phyloP scores from a whole-genome alignment of 768 basidiomycete species.

The Mycena vitilis region DNA sequence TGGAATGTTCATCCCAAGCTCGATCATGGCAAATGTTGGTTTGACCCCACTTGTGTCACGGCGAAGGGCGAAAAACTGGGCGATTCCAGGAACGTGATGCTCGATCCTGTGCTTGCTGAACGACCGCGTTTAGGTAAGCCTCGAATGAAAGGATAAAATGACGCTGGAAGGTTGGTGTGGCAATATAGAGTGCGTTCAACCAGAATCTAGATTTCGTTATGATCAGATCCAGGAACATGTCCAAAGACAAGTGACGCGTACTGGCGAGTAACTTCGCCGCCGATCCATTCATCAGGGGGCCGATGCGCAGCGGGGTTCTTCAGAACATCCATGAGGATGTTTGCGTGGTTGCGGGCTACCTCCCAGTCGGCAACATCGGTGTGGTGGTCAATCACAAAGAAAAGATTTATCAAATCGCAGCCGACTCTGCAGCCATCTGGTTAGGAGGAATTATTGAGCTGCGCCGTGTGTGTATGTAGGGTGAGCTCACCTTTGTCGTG shows the following conservation, averaged over 20 bases:
- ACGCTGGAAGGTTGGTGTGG: slow-evolving; percentile 33
- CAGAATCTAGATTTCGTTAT: slow-evolving; percentile 40
- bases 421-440: slow-evolving; percentile 37
- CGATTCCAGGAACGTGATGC: slow-evolving; percentile 39
- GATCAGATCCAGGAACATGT: background rate
- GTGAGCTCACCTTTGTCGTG: slow-evolving; percentile 43
- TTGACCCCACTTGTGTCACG: slow-evolving; percentile 45
- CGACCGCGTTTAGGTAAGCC: slow-evolving; percentile 45
- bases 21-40: slow-evolving; percentile 40
- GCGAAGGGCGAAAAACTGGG: slow-evolving; percentile 47
- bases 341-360: slow-evolving; percentile 37
- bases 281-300: slow-evolving; percentile 41
- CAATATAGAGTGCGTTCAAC: slow-evolving; percentile 35
- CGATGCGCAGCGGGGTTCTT: slow-evolving; percentile 43
- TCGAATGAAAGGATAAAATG: slow-evolving; percentile 48
- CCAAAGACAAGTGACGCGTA: background rate
- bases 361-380: slow-evolving; percentile 40
- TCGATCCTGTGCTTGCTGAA: slow-evolving; percentile 46
- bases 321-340: slow-evolving; percentile 45
- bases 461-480: background rate
- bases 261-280: slow-evolving; percentile 46
- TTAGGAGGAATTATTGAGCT: slow-evolving; percentile 21
- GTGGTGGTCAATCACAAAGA: slow-evolving; percentile 48
- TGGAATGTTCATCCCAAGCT: background rate
- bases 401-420: slow-evolving; percentile 46